phyloP scores from a whole-genome alignment of 495 filamentous ascomycete genomes.

The Thozetella sp. region DNA sequence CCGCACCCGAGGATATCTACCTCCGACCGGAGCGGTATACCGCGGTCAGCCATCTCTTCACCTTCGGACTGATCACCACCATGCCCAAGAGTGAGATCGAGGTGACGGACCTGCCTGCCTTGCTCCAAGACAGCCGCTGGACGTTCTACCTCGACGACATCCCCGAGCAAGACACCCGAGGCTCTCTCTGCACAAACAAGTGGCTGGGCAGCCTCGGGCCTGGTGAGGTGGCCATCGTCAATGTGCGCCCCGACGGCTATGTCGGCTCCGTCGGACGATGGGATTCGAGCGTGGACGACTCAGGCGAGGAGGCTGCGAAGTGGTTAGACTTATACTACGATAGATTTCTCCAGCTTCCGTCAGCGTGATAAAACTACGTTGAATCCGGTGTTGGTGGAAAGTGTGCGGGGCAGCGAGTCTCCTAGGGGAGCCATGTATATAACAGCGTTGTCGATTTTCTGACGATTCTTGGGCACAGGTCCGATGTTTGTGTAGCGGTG shows the following conservation, averaged over 20 bases:
- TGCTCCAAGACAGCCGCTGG: slow-evolving; percentile 64
- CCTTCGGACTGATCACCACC: slow-evolving; percentile 58
- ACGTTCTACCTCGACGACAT: slow-evolving; percentile 67
- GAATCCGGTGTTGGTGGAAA: no score
- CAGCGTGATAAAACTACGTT: not conserved
- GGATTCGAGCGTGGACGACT: slow-evolving; percentile 41
- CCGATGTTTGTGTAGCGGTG: no score
- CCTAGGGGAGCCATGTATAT: no score
- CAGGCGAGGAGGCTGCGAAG: slow-evolving; percentile 42
- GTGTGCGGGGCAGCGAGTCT: no score
- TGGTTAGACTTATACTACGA: slow-evolving; percentile 66
- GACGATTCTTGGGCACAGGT: no score
- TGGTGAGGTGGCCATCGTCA: slow-evolving; percentile 56
- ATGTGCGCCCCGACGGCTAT: slow-evolving; percentile 71
- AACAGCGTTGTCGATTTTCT: no score
- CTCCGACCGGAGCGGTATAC: slow-evolving; percentile 63
- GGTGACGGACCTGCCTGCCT: slow-evolving; percentile 57
- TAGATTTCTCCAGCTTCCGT: slow-evolving; percentile 47
- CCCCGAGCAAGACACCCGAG: slow-evolving; percentile 46
- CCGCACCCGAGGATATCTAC: slow-evolving; percentile 57
- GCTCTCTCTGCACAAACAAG: slow-evolving; percentile 55
- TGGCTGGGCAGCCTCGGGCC: slow-evolving; percentile 60
- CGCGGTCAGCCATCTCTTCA: slow-evolving; percentile 58
- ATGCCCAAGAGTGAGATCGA: slow-evolving; percentile 60
- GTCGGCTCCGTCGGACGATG: slow-evolving; percentile 60